Base-by-base conservation (phyloP, 1,139 yeast genomes). In the Hansenula sp. region DNA sequence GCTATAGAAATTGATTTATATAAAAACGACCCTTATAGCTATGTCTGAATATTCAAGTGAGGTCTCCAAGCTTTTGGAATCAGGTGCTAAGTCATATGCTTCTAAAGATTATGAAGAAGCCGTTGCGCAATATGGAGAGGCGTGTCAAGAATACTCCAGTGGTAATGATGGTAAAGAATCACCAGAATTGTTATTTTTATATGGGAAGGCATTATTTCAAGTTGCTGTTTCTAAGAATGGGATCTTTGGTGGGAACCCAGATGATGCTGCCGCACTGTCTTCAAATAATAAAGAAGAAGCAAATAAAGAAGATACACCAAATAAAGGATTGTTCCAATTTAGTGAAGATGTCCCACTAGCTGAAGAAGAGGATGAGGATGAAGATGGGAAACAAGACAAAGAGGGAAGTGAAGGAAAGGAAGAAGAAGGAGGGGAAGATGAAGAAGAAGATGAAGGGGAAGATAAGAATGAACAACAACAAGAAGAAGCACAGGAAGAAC, bases 191-290 rank as follows among this genome's bases (percentile, higher is more conserved):
- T 68, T 90, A 55, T 79, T 76, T 51, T 63, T 86, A 32, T 89
- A 93, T 52, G 98, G 97, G 2, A 79, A 82, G 57, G 81, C 96
- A 1, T 67, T 93, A 36, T 90, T 84, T 63, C 85, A 83, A 52
- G 77, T 79, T 38, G 98, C 94, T 1, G 84, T 88, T 12, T 69
- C 79, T 36, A 82, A 76, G 42, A 80, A 90, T 2, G 93, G 85
- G 40, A 84, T 93, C n/a, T 75, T 93, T 47, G 96, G 96, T 33
- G 85, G 77, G 1, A 66, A 64, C 11, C 62, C 65, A 30, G 65
- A 63, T 13, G 63, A 57, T 27, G 51, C 51, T n/a, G 47, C 48
- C 13, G 49, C 45, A 18, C 52, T 45, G 19, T 57, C 48, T n/a
- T 50, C 44, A 3, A 32, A 32, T 3, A 18, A 32, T n/a, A 45